Evolutionary conservation across 805 yeast species (phyloP).

Genomic region (Starmera quercuum): DNA sequence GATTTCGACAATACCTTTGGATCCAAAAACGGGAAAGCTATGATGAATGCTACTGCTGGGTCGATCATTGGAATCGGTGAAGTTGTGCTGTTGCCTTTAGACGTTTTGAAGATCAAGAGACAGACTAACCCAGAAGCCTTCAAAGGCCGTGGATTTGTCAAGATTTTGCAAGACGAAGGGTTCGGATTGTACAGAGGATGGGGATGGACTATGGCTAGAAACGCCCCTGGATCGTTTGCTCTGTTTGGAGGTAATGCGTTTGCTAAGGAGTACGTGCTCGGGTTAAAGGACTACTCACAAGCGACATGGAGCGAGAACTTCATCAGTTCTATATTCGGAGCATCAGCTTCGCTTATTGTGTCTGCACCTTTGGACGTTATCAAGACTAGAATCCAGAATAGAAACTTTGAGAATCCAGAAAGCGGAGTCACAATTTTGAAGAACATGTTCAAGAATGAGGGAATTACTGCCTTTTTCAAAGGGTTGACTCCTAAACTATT

Average conservation of each 20-base stretch:
- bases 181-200: conserved; percentile 92
- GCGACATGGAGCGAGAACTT: conserved; percentile 97
- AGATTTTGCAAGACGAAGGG: conserved; percentile 85
- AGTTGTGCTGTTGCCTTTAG: conserved; percentile 89
- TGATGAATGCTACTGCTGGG: conserved; percentile 96
- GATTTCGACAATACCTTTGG: conserved; percentile 76
- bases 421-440: conserved; percentile 87
- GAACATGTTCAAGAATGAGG: conserved; percentile 91
- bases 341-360: conserved; percentile 92
- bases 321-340: conserved; percentile 91
- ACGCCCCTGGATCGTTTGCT: conserved; percentile 98
- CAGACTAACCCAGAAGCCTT: conserved; percentile 99
- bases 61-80: conserved; percentile 97
- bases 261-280: conserved; percentile 92
- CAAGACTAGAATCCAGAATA: conserved; percentile 97
- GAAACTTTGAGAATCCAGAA: conserved; percentile 92
- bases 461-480: conserved; percentile 84
- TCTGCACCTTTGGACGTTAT: conserved; percentile 97
- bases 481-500: conserved; percentile 94
- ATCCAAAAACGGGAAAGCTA: conserved; percentile 93
- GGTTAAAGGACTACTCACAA: conserved; percentile 73
- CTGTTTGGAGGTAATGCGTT: conserved; percentile 98
- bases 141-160: conserved; percentile 93
- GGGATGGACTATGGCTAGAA: conserved; percentile 99
- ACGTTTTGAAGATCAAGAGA: conserved; percentile 94